phyloP scores from a whole-genome alignment of 257 asterid genomes.

The Gynochthodes officinalis region DNA sequence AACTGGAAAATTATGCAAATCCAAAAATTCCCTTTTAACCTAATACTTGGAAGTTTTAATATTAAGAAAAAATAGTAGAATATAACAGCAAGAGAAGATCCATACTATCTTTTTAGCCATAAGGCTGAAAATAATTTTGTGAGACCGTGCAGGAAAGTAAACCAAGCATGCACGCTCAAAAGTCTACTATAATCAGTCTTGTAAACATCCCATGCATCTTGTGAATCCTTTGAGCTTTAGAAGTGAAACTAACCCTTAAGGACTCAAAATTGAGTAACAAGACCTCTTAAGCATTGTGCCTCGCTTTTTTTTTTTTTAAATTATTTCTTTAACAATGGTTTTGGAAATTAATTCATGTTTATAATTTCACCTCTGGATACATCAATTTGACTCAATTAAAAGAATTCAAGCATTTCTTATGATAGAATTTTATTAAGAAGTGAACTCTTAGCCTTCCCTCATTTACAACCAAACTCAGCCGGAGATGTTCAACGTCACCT shows the following conservation, averaged over 20 bases:
- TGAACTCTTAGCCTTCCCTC: background rate
- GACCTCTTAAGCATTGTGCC: background rate
- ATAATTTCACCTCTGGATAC: background rate
- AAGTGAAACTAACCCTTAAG: background rate
- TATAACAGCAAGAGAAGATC: too few species aligned
- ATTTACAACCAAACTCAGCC: background rate
- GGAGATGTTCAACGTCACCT: background rate
- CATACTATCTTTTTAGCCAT: background rate
- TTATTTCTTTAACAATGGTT: background rate
- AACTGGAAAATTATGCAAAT: background rate
- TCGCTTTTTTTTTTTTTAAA: too few species aligned
- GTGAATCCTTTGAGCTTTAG: background rate
- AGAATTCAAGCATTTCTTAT: background rate
- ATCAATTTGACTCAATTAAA: background rate
- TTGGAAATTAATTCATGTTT: too few species aligned
- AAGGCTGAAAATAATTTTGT: background rate
- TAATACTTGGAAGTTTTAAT: background rate
- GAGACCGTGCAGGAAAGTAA: background rate
- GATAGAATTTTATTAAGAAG: too few species aligned
- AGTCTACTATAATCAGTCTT: background rate
- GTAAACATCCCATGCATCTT: background rate
- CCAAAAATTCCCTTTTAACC: background rate
- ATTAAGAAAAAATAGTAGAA: background rate
- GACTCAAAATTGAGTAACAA: background rate
- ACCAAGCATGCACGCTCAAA: background rate